Evolutionary conservation across 495 filamentous ascomycete genomes (phyloP), one percentile per base, ranked within the genome.

Genomic region (Penicillium cosmopolitanum): DNA sequence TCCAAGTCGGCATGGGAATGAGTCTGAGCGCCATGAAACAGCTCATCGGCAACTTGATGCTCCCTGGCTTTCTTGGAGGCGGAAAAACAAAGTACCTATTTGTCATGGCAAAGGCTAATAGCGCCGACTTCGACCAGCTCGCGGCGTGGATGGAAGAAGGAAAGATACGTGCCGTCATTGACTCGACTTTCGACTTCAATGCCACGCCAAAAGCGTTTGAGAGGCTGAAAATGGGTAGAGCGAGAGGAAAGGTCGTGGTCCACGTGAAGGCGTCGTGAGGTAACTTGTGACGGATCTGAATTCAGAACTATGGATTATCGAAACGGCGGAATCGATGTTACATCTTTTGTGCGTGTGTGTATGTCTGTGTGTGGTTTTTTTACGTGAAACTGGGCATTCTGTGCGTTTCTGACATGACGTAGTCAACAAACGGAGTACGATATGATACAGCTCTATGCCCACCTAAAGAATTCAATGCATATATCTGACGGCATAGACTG

Each of bases 241-340:
- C 84, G 19, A 86, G 79, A 64, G 89, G 89, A 1, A 93, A 93
- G 76, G 79, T 93, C 61, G 70, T 93, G 16, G 77, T 94, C 12
- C 74, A 83, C 60, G 82, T 89, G 9, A 9, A 8, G 34, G 34
- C 1, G 34, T 35, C 34, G 7, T 35, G 34, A 35, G 19, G 19
- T 2, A 21, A 21, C 2, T 21, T 21, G 19, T 21, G 19, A 21
- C 19, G 19, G 19, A 21, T 21, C 19, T 21, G 19, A 21, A 1
- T 21, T 21, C 19, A 21, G 19, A 21, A 21, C 19, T n/a, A n/a
- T n/a, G n/a, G n/a, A n/a, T n/a, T n/a, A n/a, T n/a, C n/a, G n/a
- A n/a, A n/a, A n/a, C n/a, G n/a, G n/a, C n/a, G n/a, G n/a, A n/a
- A n/a, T n/a, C n/a, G n/a, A n/a, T n/a, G n/a, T n/a, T n/a, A n/a